phyloP scores from a whole-genome alignment of 2,329 filamentous ascomycete species.

The Parasarocladium wereldwijsianum region DNA sequence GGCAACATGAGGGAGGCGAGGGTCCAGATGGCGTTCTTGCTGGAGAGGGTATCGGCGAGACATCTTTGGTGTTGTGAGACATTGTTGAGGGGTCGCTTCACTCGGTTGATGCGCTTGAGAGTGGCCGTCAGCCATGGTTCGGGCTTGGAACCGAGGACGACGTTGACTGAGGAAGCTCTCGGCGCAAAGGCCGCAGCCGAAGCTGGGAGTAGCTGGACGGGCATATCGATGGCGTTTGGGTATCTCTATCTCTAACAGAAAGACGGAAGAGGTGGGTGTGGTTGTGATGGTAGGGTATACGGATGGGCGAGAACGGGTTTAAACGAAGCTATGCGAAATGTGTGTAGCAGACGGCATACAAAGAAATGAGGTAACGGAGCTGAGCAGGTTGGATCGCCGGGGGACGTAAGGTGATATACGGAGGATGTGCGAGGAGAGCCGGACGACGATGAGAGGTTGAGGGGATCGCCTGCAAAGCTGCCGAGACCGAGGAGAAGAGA shows the following conservation, averaged over 20 bases:
- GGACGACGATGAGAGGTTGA: conserved; percentile 9
- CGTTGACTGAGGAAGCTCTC: conserved; percentile 76
- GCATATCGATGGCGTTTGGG: too few species aligned
- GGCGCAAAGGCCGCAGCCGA: conserved; percentile 95
- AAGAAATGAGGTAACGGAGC: conserved; percentile 35
- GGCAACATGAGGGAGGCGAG: conserved; percentile 84
- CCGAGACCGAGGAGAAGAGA: conserved; percentile 41
- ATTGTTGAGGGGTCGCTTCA: conserved; percentile 95
- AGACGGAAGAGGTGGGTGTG: conserved; percentile 1
- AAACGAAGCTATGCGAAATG: conserved; percentile 6
- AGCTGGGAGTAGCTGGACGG: conserved; percentile 81
- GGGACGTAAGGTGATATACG: too few species aligned
- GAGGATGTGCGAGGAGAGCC: not conserved
- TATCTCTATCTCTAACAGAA: too few species aligned
- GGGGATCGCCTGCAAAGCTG: conserved; percentile 44
- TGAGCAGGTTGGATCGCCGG: conserved; percentile 22
- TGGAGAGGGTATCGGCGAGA: conserved; percentile 86
- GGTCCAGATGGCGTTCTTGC: conserved; percentile 83
- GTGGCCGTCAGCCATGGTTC: conserved; percentile 96
- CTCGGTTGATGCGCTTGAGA: conserved; percentile 87
- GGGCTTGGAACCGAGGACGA: conserved; percentile 82
- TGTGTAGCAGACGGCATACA: conserved; percentile 18
- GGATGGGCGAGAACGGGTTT: conserved; percentile 6
- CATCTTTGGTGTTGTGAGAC: conserved; percentile 91
- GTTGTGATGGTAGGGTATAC: conserved; percentile 6